Evolutionary conservation across 2,329 filamentous ascomycete genomes (phyloP), one percentile per base, ranked within the genome.

Genomic region (Paecilomyces sp.): DNA sequence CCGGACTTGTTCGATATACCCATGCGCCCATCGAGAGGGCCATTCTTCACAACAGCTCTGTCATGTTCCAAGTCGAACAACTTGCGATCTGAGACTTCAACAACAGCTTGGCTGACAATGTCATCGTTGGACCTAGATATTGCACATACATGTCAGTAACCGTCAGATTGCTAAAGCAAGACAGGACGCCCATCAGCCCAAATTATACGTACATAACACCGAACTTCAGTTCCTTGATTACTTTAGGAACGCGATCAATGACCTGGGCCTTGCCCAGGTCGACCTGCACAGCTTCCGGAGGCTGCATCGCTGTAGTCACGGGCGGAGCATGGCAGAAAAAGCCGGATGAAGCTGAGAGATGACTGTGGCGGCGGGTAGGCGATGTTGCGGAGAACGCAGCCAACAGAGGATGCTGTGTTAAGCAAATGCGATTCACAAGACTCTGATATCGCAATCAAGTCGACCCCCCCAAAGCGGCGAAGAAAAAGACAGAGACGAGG

Each of bases 211-310:
- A 92, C 87, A 96, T 86, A 63, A 97, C 90, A 70, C 93, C 93
- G 76, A 97, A 97, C 72, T 96, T 92, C 74, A 97, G 85, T 72
- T 92, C 89, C 74, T 89, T 92, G 80, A 97, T 95, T 70, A 91
- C 89, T 80, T 96, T 96, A 34, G 93, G 93, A 59, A 91, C 83
- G 72, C 88, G 87, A 77, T 97, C 92, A 58, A 91, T 85, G 73
- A 97, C 88, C 83, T 96, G 92, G 80, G 91, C 87, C 82, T 97
- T 97, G 67, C 75, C 75, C 73, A 77, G 74, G 67, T 77, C 74
- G 68, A 86, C 75, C 67, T 76, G 73, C 61, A 70, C 72, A 72
- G 72, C 70, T 67, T 77, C 76, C 64, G 71, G 69, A 69, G 72
- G 71, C 71, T 76, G 74, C 74, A 76, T 72, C 61, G 66, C 67